Evolutionary conservation across 2,329 filamentous ascomycete genomes (phyloP).

Genomic region (Xylaria sp.): DNA sequence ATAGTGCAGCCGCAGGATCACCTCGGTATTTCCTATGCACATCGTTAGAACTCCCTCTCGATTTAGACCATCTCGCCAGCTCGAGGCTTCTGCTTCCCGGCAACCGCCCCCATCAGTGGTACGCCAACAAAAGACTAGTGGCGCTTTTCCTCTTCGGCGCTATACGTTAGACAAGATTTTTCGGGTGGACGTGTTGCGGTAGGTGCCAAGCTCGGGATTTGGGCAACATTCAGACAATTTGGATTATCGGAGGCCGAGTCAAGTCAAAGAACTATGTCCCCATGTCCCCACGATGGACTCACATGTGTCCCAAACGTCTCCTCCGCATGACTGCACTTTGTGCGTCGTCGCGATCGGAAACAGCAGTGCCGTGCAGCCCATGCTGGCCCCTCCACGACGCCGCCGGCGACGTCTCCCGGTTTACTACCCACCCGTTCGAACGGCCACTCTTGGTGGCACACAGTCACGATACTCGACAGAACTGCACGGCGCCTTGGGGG

Average conservation of each 20-base stretch:
- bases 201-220: neutral
- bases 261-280: neutral
- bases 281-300: constrained; percentile 3
- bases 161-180: constrained; percentile 7
- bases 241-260: neutral
- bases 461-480: neutral
- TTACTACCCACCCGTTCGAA: constrained; percentile 4
- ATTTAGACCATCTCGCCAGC: neutral
- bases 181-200: neutral
- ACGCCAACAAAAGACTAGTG: neutral
- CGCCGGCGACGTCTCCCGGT: constrained; percentile 11
- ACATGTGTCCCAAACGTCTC: neutral
- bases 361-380: constrained; percentile 11
- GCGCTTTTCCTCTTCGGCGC: neutral
- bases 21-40: neutral
- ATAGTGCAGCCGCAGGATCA: constrained; percentile 1
- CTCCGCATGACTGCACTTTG: constrained; percentile 7
- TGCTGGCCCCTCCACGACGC: constrained; percentile 3
- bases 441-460: neutral
- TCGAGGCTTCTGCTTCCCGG: neutral
- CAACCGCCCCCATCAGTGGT: neutral
- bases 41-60: neutral
- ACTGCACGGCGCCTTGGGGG: constrained; percentile 14
- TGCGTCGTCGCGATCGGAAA: constrained; percentile 3
- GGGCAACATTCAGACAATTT: neutral